These are phyloP conservation scores for Pelargonium cotyledonis DNA, from an alignment of 441 rosid species.

Conservation along the genomic window DNA sequence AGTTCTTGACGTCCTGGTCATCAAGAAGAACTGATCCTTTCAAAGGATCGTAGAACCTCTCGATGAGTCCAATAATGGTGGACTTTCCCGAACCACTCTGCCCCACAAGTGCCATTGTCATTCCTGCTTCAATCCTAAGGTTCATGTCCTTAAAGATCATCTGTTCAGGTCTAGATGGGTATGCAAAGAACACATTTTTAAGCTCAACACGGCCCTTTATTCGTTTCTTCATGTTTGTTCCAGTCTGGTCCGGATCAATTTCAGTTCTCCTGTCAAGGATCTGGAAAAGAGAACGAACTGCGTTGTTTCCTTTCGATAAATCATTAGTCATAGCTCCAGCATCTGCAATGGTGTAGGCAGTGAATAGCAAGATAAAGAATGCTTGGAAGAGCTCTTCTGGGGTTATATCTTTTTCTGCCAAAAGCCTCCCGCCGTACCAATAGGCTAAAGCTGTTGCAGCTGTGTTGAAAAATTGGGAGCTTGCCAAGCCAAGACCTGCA, in stretches of 20 bases:
- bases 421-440: slow-evolving; percentile 65
- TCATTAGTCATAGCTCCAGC: slow-evolving; percentile 66
- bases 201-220: slow-evolving; percentile 44
- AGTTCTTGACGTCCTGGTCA: slow-evolving; percentile 44
- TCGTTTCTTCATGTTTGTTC: slow-evolving; percentile 26
- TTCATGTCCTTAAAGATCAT: slow-evolving; percentile 44
- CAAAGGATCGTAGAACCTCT: slow-evolving; percentile 57
- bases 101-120: slow-evolving; percentile 48
- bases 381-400: slow-evolving; percentile 52
- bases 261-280: slow-evolving; percentile 47
- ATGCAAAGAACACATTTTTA: slow-evolving; percentile 48
- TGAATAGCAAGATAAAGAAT: slow-evolving; percentile 44
- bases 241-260: slow-evolving; percentile 35
- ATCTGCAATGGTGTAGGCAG: slow-evolving; percentile 57
- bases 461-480: slow-evolving; percentile 55
- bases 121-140: slow-evolving; percentile 47
- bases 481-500: slow-evolving; percentile 54
- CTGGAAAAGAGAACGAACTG: slow-evolving; percentile 38
- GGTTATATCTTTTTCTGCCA: slow-evolving; percentile 24
- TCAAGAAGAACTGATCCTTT: slow-evolving; percentile 42
- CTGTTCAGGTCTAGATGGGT: slow-evolving; percentile 54
- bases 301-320: slow-evolving; percentile 48
- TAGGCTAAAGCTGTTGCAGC: slow-evolving; percentile 49
- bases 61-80: slow-evolving; percentile 49
- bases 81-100: slow-evolving; percentile 64